Conservation (phyloP, 768 basidiomycete species). For the Phlebiopsis flavidoalba region DNA sequence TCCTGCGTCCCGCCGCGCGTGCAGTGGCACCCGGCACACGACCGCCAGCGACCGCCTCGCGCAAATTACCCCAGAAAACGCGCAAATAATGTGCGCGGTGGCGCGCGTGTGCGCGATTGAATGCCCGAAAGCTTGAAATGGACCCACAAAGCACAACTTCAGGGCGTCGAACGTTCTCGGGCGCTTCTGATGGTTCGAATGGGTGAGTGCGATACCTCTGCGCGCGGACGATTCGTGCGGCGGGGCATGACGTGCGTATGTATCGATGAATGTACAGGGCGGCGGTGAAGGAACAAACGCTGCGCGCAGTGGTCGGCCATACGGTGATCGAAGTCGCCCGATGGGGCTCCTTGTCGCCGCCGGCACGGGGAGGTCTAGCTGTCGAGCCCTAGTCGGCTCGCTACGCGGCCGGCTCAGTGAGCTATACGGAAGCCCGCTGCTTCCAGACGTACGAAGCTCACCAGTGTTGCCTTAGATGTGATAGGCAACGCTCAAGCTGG, state of each 20-base stretch:
- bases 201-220: background rate
- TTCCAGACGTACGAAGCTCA: background rate
- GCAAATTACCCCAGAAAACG: background rate
- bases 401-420: background rate
- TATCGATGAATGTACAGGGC: background rate
- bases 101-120: background rate
- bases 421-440: background rate
- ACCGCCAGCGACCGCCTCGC: background rate
- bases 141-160: constrained; percentile 1
- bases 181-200: background rate
- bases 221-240: too few species aligned
- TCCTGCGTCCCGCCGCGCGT: background rate
- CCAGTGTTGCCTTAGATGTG: too few species aligned
- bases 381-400: background rate
- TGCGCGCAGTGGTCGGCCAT: background rate
- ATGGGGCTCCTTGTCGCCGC: background rate
- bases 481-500: background rate
- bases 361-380: background rate
- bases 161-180: background rate
- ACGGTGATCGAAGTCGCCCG: background rate
- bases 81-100: background rate
- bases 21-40: background rate
- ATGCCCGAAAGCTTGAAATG: background rate
- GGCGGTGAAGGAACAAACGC: background rate
- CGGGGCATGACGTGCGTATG: background rate